Conservation (phyloP, 768 basidiomycete genomes). For the Russula griseocarnosa region DNA sequence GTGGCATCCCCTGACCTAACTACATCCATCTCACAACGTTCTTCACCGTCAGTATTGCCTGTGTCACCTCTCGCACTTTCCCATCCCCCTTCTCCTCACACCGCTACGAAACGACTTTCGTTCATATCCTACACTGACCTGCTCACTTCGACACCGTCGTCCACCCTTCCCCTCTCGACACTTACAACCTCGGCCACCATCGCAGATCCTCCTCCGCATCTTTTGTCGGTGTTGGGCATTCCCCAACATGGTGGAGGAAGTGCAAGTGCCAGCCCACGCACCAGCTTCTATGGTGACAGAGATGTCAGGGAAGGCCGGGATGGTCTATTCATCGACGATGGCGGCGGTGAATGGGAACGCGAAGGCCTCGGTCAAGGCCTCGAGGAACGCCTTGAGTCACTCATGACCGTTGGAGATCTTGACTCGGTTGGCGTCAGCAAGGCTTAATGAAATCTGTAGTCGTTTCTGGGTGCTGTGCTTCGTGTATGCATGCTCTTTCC, state of each 20-base stretch:
- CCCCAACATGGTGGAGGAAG: slow-evolving; percentile 35
- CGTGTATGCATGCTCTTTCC: not conserved
- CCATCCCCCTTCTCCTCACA: slow-evolving; percentile 46
- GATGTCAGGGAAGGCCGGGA: slow-evolving; percentile 26
- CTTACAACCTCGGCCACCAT: slow-evolving; percentile 61
- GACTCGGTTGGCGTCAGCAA: slow-evolving; percentile 22
- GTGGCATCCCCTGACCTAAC: slow-evolving; percentile 30
- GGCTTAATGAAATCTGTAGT: slow-evolving; percentile 16
- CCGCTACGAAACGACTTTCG: slow-evolving; percentile 65
- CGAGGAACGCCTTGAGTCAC: slow-evolving; percentile 73
- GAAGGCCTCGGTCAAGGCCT: slow-evolving; percentile 79
- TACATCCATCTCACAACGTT: slow-evolving; percentile 26
- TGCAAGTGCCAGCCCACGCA: slow-evolving; percentile 29
- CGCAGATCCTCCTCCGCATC: slow-evolving; percentile 68
- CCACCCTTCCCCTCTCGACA: slow-evolving; percentile 65
- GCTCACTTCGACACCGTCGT: slow-evolving; percentile 68
- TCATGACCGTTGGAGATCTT: slow-evolving; percentile 35
- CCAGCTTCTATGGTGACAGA: slow-evolving; percentile 27
- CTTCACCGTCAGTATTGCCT: slow-evolving; percentile 28
- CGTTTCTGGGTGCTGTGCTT: slow-evolving; percentile 1
- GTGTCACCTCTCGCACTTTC: slow-evolving; percentile 34
- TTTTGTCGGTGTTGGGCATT: slow-evolving; percentile 54
- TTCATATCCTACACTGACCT: slow-evolving; percentile 89
- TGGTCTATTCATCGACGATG: slow-evolving; percentile 49
- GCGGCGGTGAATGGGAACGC: slow-evolving; percentile 84